Percentiles rank a stretch among this genome's conserved stretches.
These are phyloP conservation scores for Suillus americanus DNA, from an alignment of 768 basidiomycete species.

Conservation along the genomic window DNA sequence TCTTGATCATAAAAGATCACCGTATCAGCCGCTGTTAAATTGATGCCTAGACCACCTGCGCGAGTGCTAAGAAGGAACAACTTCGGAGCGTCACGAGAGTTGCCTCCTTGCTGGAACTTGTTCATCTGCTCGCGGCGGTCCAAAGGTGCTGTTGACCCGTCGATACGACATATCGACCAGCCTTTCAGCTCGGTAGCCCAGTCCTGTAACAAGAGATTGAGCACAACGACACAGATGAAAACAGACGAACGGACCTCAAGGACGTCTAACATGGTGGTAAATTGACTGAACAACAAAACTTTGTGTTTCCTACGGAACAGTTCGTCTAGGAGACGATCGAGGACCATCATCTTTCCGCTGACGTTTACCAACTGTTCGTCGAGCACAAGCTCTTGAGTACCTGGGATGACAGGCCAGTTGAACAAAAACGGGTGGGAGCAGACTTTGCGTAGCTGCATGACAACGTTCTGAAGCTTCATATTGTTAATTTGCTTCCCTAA, in stretches of 20 bases:
- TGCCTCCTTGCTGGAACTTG: slow-evolving; percentile 73
- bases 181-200: slow-evolving; percentile 87
- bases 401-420: slow-evolving; percentile 72
- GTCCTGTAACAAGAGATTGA: slow-evolving; percentile 44
- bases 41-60: slow-evolving; percentile 96
- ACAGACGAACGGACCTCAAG: slow-evolving; percentile 62
- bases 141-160: slow-evolving; percentile 79
- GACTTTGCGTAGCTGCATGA: slow-evolving; percentile 98
- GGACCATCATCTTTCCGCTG: slow-evolving; percentile 96
- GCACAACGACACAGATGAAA: not conserved
- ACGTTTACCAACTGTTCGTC: slow-evolving; percentile 75
- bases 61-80: slow-evolving; percentile 90
- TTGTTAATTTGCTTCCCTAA: slow-evolving; percentile 85
- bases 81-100: slow-evolving; percentile 58
- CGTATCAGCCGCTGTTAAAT: slow-evolving; percentile 70
- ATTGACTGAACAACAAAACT: slow-evolving; percentile 88
- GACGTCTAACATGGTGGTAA: slow-evolving; percentile 94
- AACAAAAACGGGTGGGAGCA: slow-evolving; percentile 93
- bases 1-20: slow-evolving; percentile 26
- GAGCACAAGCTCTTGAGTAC: slow-evolving; percentile 42
- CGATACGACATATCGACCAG: slow-evolving; percentile 87
- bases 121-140: slow-evolving; percentile 86
- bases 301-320: slow-evolving; percentile 82
- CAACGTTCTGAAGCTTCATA: slow-evolving; percentile 89
- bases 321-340: slow-evolving; percentile 83